Base-by-base conservation (phyloP, 768 basidiomycete genomes). In the Lactarius evosmus region DNA sequence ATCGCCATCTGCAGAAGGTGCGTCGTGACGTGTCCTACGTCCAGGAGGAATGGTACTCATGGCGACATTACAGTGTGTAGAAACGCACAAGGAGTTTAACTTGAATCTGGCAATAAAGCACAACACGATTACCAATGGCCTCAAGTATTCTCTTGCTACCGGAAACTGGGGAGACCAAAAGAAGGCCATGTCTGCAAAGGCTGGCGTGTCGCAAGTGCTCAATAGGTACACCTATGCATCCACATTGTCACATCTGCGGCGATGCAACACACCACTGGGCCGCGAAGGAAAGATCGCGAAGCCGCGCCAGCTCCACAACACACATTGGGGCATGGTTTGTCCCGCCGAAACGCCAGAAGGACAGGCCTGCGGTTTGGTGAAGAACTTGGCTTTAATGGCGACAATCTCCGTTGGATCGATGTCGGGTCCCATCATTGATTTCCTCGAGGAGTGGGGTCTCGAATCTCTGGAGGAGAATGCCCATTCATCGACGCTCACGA, bases 281-380 rank as follows among this genome's bases (percentile, higher is more conserved):
- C 89, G 97, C 63, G 97, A 98, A 75, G 95, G 95, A 61, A 99
- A 99, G 78, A 98, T 98, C 64, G 97, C 97, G 52, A 98, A 98
- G 74, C 97, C 97, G 61, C 97, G 97, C 70, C 97, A 99, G 71
- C 80, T 99, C 60, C 97, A 99, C 75, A 99, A 99, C 72, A 98
- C 97, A 0, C 97, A 99, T 71, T 99, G 97, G 97, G 97, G 97
- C 40, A 98, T 99, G 97, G 97, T 99, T 22, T 99, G 97, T 73
- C 97, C 97, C 49, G 97, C 97, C 41, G 97, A 99, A 75, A 99
- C 97, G 4, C 97, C 97, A 1, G 97, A 99, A 85, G 97, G 97
- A 52, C 97, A 98, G 75, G 97, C 97, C 65, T 99, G 97, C 77
- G 97, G 97, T 77, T 84, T 98, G 50, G 97, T 98, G 77, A 98